These are phyloP conservation scores for Peronospora belbahrii DNA, from an alignment of 352 stramenopile species.

Conservation along the genomic window DNA sequence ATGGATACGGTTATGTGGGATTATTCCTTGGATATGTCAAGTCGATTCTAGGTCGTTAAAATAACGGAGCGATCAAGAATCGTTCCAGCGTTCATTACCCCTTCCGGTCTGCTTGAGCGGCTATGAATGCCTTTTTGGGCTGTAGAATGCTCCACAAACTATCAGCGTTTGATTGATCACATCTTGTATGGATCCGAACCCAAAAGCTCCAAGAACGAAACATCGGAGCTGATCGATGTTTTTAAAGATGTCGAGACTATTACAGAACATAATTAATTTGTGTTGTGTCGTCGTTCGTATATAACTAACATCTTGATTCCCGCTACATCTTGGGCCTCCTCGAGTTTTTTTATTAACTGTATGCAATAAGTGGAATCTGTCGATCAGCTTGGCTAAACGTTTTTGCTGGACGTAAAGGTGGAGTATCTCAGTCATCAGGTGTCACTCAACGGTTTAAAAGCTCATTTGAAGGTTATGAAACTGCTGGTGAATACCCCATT, in stretches of 20 bases:
- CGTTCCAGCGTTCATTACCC: conserved; percentile 12
- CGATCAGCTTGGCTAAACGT: conserved; percentile 23
- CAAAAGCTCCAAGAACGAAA: no score
- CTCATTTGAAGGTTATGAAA: conserved; percentile 6
- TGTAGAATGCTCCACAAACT: conserved; percentile 15
- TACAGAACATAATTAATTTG: not conserved
- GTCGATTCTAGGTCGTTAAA: conserved; percentile 10
- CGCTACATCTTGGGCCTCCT: conserved; percentile 2
- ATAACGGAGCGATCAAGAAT: conserved; percentile 5
- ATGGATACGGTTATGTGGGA: conserved; percentile 11
- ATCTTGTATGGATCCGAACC: no score
- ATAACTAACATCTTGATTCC: conserved; percentile 22
- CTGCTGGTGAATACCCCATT: conserved; percentile 1
- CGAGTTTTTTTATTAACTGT: conserved; percentile 2
- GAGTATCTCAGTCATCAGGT: conserved; percentile 12
- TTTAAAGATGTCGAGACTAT: no score
- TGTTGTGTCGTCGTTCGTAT: conserved; percentile 14
- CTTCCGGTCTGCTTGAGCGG: conserved; percentile 2
- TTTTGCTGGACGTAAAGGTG: conserved; percentile 5
- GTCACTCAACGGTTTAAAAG: not conserved
- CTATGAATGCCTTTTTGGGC: conserved; percentile 6
- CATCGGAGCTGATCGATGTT: not conserved
- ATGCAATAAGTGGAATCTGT: conserved; percentile 14
- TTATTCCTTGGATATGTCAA: conserved; percentile 11
- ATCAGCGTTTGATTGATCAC: no score